Conservation (phyloP, 768 basidiomycete species). For the Rhizopogon vinicolor region DNA sequence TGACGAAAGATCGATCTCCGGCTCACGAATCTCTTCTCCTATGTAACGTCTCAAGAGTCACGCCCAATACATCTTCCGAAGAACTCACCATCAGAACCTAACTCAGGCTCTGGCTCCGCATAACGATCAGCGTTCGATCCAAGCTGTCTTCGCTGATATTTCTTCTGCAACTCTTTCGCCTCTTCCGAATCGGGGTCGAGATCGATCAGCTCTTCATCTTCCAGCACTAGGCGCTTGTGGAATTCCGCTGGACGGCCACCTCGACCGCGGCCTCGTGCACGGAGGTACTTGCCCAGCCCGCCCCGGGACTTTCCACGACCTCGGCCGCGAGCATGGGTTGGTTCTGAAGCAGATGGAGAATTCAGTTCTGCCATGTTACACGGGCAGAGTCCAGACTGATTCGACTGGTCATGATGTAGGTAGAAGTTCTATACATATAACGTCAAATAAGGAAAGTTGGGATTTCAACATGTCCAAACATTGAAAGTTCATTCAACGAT, state of each 20-base stretch:
- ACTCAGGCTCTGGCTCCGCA: conserved; percentile 60
- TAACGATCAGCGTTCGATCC: conserved; percentile 75
- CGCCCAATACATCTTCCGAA: not conserved
- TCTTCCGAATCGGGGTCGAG: conserved; percentile 38
- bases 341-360: not conserved
- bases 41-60: not conserved
- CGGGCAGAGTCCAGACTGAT: not conserved
- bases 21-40: conserved; percentile 67
- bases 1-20: conserved; percentile 65
- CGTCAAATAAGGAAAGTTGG: not conserved
- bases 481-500: too few relatives aligned
- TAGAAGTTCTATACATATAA: not conserved
- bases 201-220: conserved; percentile 45
- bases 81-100: conserved; percentile 63
- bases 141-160: conserved; percentile 55
- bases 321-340: conserved; percentile 33
- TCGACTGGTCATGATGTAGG: not conserved
- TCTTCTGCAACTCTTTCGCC: conserved; percentile 41
- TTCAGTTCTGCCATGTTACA: not conserved
- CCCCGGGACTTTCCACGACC: conserved; percentile 60
- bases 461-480: not conserved
- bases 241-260: conserved; percentile 69
- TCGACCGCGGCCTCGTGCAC: conserved; percentile 61
- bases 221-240: conserved; percentile 52
- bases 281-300: conserved; percentile 69